Percentiles rank a stretch among this genome's conserved stretches.
phyloP scores from a whole-genome alignment of 2,329 filamentous ascomycete genomes.

The Myotisia sp. region DNA sequence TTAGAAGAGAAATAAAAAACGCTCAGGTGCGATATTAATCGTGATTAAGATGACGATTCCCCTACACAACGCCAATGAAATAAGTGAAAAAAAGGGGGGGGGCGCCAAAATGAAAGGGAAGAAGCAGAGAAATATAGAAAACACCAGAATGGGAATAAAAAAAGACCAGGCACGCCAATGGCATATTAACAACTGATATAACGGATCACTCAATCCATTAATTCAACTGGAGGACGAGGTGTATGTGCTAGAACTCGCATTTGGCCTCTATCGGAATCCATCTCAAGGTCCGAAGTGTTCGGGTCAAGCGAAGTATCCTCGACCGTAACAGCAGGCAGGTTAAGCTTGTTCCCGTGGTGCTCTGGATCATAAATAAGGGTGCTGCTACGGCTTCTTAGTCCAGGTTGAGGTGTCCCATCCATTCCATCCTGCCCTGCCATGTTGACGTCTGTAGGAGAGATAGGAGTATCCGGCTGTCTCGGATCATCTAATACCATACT shows the following conservation, averaged over 20 bases:
- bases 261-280: slow-evolving; percentile 30
- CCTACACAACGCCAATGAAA: too few species aligned
- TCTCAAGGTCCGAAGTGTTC: slow-evolving; percentile 32
- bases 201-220: slow-evolving; percentile 41
- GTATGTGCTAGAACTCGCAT: slow-evolving; percentile 38
- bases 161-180: too few species aligned
- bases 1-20: too few species aligned
- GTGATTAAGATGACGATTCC: too few species aligned
- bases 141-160: too few species aligned
- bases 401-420: slow-evolving; percentile 15
- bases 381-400: slow-evolving; percentile 37
- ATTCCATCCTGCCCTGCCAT: slow-evolving; percentile 1
- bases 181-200: too few species aligned
- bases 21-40: too few species aligned
- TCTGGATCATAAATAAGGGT: slow-evolving; percentile 50
- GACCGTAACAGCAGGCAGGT: slow-evolving; percentile 48
- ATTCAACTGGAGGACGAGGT: slow-evolving; percentile 41
- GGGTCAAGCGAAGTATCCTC: slow-evolving; percentile 41
- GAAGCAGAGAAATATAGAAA: too few species aligned
- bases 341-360: slow-evolving; percentile 45
- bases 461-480: slow-evolving; percentile 16
- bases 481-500: slow-evolving; percentile 7
- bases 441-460: slow-evolving; percentile 9
- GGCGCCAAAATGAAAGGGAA: too few species aligned
- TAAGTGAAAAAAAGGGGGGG: too few species aligned